Evolutionary conservation across 2,329 filamentous ascomycete genomes (phyloP).

Genomic region (Passalora sequoiae): DNA sequence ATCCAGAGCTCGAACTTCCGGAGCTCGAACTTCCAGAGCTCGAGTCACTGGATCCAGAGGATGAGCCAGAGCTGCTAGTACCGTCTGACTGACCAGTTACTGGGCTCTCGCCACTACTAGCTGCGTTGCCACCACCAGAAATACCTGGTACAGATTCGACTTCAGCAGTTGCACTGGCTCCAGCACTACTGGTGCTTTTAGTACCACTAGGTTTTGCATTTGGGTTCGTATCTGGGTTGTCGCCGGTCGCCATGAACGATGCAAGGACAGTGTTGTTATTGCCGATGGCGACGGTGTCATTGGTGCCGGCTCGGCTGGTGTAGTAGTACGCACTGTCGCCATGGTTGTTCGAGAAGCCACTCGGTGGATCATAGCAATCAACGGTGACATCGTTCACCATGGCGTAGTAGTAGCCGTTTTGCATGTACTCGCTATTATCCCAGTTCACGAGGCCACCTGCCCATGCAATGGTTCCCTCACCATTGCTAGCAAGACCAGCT

Average conservation of each 20-base stretch:
- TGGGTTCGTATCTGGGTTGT: slow-evolving; percentile 58
- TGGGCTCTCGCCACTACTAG: not conserved
- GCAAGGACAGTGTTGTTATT: slow-evolving; percentile 70
- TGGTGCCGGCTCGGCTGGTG: slow-evolving; percentile 59
- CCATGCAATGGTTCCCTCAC: slow-evolving; percentile 81
- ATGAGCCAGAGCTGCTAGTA: slow-evolving; percentile 26
- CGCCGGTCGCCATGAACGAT: slow-evolving; percentile 75
- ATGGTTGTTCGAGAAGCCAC: slow-evolving; percentile 54
- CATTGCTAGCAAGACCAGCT: slow-evolving; percentile 73
- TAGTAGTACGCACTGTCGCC: slow-evolving; percentile 69
- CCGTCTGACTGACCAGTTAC: not conserved
- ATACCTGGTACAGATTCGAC: slow-evolving; percentile 54
- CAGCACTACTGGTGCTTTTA: slow-evolving; percentile 24
- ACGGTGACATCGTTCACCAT: slow-evolving; percentile 72
- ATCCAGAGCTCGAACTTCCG: slow-evolving; percentile 17
- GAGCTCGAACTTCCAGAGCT: slow-evolving; percentile 10
- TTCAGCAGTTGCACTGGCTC: slow-evolving; percentile 23
- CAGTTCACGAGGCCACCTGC: slow-evolving; percentile 88
- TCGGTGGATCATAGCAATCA: slow-evolving; percentile 80
- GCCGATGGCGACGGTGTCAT: slow-evolving; percentile 71
- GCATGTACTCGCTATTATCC: slow-evolving; percentile 67
- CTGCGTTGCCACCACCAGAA: slow-evolving; percentile 25
- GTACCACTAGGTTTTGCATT: slow-evolving; percentile 32
- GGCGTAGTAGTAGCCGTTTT: slow-evolving; percentile 86
- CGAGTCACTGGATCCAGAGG: slow-evolving; percentile 17